Percentiles rank a stretch among this genome's conserved stretches.
Conservation (phyloP, 2,329 filamentous ascomycete species). For the Catunica adiposa region DNA sequence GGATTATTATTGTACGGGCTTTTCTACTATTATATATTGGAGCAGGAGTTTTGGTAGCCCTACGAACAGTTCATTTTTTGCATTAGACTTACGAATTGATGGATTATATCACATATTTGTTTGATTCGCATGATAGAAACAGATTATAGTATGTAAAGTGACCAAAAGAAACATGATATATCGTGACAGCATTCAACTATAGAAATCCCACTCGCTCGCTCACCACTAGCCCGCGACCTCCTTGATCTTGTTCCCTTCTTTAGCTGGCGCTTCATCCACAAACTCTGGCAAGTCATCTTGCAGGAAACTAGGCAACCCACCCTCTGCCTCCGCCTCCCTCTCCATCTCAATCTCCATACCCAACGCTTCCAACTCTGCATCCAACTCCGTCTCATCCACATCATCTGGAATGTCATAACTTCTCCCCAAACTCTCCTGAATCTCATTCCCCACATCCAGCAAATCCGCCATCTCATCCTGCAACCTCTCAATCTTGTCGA, state of each 20-base stretch:
- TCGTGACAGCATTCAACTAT: not conserved
- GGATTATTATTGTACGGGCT: no score
- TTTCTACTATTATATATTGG: no score
- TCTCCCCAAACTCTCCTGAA: slow-evolving; percentile 80
- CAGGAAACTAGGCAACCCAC: slow-evolving; percentile 67
- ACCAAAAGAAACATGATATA: not conserved
- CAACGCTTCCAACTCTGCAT: slow-evolving; percentile 87
- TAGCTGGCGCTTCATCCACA: slow-evolving; percentile 74
- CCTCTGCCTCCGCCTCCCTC: slow-evolving; percentile 37
- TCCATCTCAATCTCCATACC: slow-evolving; percentile 90
- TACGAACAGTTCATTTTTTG: not conserved
- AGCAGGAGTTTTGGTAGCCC: no score
- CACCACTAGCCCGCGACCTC: slow-evolving; percentile 47
- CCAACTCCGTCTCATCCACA: slow-evolving; percentile 88
- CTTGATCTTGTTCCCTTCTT: slow-evolving; percentile 60
- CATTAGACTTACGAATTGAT: not conserved
- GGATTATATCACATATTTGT: not conserved
- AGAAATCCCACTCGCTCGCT: no score
- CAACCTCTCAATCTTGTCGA: slow-evolving; percentile 92
- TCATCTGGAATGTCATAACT: slow-evolving; percentile 94
- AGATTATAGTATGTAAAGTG: not conserved
- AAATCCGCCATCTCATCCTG: slow-evolving; percentile 99
- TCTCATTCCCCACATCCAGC: slow-evolving; percentile 95
- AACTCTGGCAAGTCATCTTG: slow-evolving; percentile 80
- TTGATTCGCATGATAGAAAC: not conserved